Percentiles rank a stretch among this genome's conserved stretches.
phyloP scores from a whole-genome alignment of 176 grass and related monocot species.

The Juncus effusus region DNA sequence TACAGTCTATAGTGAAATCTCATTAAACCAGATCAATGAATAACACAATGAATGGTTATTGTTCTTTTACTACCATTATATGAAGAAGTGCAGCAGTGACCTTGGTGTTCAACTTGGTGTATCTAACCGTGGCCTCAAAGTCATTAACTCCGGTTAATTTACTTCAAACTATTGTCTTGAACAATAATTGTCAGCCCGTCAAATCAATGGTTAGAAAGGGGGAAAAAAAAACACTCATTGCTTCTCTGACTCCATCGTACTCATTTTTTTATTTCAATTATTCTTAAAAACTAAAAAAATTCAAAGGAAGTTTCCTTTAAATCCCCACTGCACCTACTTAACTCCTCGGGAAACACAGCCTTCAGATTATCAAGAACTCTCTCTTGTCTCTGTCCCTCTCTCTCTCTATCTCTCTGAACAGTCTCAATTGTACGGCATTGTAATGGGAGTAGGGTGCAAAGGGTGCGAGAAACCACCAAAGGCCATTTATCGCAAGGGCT shows the following conservation, averaged over 20 bases:
- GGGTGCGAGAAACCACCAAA: constrained; percentile 74
- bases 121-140: too few species aligned
- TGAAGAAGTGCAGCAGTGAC: too few species aligned
- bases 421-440: constrained; percentile 11
- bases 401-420: neutral
- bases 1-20: too few species aligned
- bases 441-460: constrained; percentile 61
- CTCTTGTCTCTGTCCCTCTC: neutral
- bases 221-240: too few species aligned
- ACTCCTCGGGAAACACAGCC: constrained; percentile 4
- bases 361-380: neutral
- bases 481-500: constrained; percentile 60
- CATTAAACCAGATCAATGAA: too few species aligned
- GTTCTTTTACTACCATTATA: too few species aligned
- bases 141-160: neutral
- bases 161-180: neutral
- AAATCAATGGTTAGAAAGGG: too few species aligned
- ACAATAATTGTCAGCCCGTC: too few species aligned
- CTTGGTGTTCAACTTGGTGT: too few species aligned
- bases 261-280: constrained; percentile 6
- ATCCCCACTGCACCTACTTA: constrained; percentile 8
- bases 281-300: neutral
- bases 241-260: neutral
- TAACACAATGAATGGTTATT: too few species aligned
- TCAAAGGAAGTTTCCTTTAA: neutral